phyloP scores from a whole-genome alignment of 257 asterid species.

The Ocimum tenuiflorum region DNA sequence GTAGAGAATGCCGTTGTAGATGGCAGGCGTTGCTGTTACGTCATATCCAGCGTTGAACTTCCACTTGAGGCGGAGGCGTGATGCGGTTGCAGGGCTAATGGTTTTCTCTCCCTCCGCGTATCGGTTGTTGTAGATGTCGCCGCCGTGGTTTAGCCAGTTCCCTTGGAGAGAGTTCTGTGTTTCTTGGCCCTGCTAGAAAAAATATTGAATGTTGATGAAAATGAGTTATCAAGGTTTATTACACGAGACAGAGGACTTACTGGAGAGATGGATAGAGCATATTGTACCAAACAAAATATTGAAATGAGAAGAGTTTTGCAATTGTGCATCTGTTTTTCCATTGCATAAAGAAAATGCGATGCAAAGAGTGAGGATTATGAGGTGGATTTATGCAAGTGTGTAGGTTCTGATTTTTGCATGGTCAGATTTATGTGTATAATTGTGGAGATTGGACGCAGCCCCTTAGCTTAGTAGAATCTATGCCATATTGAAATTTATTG shows the following conservation, averaged over 20 bases:
- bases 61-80: slow-evolving; percentile 38
- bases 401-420: no score
- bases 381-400: no score
- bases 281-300: neutral
- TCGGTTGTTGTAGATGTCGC: slow-evolving; percentile 41
- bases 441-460: no score
- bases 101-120: slow-evolving; percentile 25
- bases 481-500: no score
- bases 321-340: neutral
- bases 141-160: slow-evolving; percentile 52
- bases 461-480: no score
- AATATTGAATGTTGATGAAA: neutral
- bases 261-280: neutral
- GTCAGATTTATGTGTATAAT: no score
- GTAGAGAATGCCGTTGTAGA: slow-evolving; percentile 26
- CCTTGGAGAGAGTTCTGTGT: neutral
- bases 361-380: neutral
- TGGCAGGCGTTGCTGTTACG: slow-evolving; percentile 37
- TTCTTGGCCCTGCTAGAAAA: no score
- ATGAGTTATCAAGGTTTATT: neutral
- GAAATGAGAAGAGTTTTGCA: slow-evolving; percentile 2
- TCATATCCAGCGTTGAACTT: slow-evolving; percentile 36
- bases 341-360: neutral
- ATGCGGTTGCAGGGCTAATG: slow-evolving; percentile 35
- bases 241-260: neutral